Evolutionary conservation across 495 filamentous ascomycete species (phyloP), one percentile per base, ranked within the genome.

Genomic region (Tuber borchii): DNA sequence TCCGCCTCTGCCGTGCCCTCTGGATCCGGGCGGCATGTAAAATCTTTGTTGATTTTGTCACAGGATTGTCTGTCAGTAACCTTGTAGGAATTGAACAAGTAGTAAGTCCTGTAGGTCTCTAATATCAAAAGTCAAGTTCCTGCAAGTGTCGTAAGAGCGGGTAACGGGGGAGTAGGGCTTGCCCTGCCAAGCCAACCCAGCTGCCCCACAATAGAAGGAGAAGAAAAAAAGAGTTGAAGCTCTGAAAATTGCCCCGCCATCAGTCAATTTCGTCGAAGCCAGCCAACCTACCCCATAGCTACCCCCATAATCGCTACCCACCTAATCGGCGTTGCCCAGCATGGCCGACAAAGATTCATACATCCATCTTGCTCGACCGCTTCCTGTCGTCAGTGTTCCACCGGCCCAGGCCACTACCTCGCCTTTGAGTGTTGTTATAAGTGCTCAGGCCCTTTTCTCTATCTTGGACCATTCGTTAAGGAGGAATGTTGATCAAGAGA

Each of bases 401-500:
- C 90, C 90, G 76, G 76, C 72, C 17, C 79, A 81, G 46, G 82
- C 82, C n/a, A 92, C 90, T 75, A 96, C 92, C 82, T 90, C 93
- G 84, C 96, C 95, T 84, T 87, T 99, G 81, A 93, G 91, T 85
- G 93, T 98, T 81, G 89, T 92, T 79, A 91, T 99, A 84, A 96
- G 97, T 85, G 94, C 95, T 82, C 80, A 97, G 93, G 93, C 95
- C 73, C 89, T 99, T 74, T 95, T 98, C 89, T 94, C 93, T 74
- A 94, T 99, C 85, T 90, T 99, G 83, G 95, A 99, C 85, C 95
- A 99, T 86, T 95, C 96, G 71, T 88, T 94, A 71, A 92, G 96
- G 84, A 90, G 93, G 75, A 93, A 95, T 82, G 88, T 90, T 72
- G 92, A 94, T 83, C 93, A 96, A 84, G 93, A 94, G 75, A 91